Percentiles rank a stretch among this genome's conserved stretches.
Conservation (phyloP, 306 rosid species). For the Cotoneaster glaucophyllus region DNA sequence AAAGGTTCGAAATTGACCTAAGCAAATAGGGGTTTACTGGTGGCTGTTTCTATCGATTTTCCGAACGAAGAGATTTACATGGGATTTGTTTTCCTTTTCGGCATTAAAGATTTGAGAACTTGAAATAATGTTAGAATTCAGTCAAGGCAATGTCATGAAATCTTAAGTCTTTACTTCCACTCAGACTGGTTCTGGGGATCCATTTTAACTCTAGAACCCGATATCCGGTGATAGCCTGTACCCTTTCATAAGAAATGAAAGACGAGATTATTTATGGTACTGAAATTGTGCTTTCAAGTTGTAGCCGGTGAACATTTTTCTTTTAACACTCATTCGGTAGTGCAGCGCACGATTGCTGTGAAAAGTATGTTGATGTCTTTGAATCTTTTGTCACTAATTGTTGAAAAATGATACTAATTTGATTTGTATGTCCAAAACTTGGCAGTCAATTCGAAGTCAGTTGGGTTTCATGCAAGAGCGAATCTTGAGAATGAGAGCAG, state of each 20-base stretch:
- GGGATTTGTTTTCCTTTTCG: background rate
- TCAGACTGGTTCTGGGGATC: background rate
- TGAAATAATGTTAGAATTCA: background rate
- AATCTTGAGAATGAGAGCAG: slow-evolving; percentile 31
- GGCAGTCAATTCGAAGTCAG: slow-evolving; percentile 30
- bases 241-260: background rate
- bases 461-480: slow-evolving; percentile 20
- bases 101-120: background rate
- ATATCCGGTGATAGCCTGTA: background rate
- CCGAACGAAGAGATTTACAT: background rate
- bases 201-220: background rate
- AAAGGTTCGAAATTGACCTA: background rate
- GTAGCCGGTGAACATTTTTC: background rate
- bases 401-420: background rate
- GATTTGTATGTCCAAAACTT: slow-evolving; percentile 2
- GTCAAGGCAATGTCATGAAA: background rate
- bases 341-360: background rate
- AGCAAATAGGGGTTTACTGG: background rate
- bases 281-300: background rate
- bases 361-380: background rate
- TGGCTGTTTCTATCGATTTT: background rate
- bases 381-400: background rate
- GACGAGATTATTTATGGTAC: background rate
- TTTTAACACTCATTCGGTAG: background rate
- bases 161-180: background rate